Conservation (phyloP, 352 stramenopile genomes). For the Peronosclerospora sorghi region DNA sequence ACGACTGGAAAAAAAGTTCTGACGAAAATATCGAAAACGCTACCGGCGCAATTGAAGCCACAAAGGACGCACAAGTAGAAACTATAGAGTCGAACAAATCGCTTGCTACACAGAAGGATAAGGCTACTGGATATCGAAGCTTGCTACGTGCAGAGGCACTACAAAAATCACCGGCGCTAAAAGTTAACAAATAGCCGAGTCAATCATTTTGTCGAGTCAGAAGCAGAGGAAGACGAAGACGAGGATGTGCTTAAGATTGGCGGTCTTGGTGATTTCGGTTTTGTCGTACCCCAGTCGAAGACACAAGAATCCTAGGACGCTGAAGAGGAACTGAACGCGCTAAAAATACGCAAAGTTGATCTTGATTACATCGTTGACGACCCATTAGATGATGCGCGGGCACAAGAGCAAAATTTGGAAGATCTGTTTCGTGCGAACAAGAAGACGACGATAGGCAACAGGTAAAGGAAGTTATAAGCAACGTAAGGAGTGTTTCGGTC, state of each 20-base stretch:
- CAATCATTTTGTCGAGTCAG: constrained; percentile 62
- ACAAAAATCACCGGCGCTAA: constrained; percentile 44
- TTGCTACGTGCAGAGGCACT: constrained; percentile 49
- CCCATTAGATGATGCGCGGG: constrained; percentile 69
- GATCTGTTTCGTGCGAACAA: constrained; percentile 62
- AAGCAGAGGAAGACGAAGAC: constrained; percentile 81
- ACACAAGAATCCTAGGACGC: constrained; percentile 67
- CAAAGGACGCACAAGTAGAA: no score
- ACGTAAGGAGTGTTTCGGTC: constrained; percentile 82
- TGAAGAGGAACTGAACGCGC: constrained; percentile 60
- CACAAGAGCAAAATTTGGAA: constrained; percentile 50
- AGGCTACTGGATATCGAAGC: constrained; percentile 52
- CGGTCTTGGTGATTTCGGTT: constrained; percentile 76
- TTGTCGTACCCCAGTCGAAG: constrained; percentile 55
- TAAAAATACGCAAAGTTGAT: constrained; percentile 68
- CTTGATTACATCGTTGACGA: constrained; percentile 81
- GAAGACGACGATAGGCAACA: constrained; percentile 60
- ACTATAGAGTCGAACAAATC: no score
- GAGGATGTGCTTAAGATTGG: constrained; percentile 76
- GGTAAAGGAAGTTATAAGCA: constrained; percentile 78
- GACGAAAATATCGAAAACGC: no score
- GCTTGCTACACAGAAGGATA: constrained; percentile 35
- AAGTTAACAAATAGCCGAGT: constrained; percentile 33
- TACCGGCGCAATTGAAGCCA: no score
- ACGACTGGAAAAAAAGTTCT: no score